Conservation (phyloP, 2,329 filamentous ascomycete genomes). For the Penicillium sclerotiorum region DNA sequence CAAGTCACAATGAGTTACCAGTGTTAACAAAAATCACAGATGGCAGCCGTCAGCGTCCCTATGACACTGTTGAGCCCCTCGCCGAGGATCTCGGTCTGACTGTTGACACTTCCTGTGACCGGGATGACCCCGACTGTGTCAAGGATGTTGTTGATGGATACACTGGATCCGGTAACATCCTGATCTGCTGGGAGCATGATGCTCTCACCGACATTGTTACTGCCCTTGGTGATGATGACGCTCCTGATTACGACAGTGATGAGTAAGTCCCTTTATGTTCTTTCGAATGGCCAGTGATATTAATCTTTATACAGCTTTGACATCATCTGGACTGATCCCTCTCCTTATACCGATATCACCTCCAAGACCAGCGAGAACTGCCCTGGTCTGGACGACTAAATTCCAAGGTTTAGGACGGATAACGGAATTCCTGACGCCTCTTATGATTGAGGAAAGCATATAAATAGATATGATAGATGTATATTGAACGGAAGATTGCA, state of each 20-base stretch:
- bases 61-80: slow-evolving; percentile 60
- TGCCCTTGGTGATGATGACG: slow-evolving; percentile 54
- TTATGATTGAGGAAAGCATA: too few relatives aligned
- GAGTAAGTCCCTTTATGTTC: slow-evolving; percentile 28
- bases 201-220: slow-evolving; percentile 56
- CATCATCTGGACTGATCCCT: slow-evolving; percentile 61
- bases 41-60: slow-evolving; percentile 57
- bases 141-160: slow-evolving; percentile 53
- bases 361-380: slow-evolving; percentile 55
- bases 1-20: too few relatives aligned
- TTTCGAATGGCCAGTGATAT: background rate
- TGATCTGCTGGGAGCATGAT: slow-evolving; percentile 66
- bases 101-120: slow-evolving; percentile 59
- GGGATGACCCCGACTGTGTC: slow-evolving; percentile 60
- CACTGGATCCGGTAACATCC: slow-evolving; percentile 56
- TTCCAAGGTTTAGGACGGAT: too few relatives aligned
- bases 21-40: too few relatives aligned
- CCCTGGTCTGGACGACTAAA: slow-evolving; percentile 52
- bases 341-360: slow-evolving; percentile 53
- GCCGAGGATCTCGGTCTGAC: slow-evolving; percentile 58
- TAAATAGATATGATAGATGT: too few relatives aligned
- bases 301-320: slow-evolving; percentile 41
- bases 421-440: too few relatives aligned
- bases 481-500: too few relatives aligned
- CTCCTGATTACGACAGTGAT: slow-evolving; percentile 55